phyloP scores from a whole-genome alignment of 306 rosid genomes.

The Cyclanthera cordifolia region DNA sequence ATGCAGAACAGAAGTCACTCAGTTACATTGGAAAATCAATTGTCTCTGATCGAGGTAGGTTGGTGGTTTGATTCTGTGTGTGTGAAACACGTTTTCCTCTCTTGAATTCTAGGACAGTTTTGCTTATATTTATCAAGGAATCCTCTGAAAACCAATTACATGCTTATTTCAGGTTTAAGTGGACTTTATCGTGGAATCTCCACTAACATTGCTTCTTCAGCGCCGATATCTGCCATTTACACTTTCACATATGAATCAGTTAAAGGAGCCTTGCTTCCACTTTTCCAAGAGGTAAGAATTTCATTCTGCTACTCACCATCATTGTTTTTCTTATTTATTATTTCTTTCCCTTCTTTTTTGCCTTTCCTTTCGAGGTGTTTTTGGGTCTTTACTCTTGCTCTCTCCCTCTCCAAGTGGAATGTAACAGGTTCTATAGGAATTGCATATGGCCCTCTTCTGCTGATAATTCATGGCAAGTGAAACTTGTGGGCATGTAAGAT shows the following conservation, averaged over 20 bases:
- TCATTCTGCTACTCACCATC: conserved; percentile 12
- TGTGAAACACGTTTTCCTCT: conserved; percentile 9
- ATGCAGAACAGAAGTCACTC: conserved; percentile 55
- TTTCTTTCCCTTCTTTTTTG: background rate
- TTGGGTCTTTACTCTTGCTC: background rate
- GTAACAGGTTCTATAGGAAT: background rate
- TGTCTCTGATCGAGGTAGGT: conserved; percentile 82
- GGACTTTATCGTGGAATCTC: conserved; percentile 92
- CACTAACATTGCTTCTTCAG: conserved; percentile 72
- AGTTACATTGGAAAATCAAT: conserved; percentile 66
- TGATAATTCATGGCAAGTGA: background rate
- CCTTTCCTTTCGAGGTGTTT: background rate
- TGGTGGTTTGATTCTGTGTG: background rate
- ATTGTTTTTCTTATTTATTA: background rate
- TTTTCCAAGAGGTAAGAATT: conserved; percentile 51
- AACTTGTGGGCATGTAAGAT: conserved; percentile 1
- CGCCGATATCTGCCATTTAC: conserved; percentile 92
- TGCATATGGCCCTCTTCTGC: background rate
- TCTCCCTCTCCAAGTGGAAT: conserved; percentile 6
- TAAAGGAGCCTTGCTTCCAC: conserved; percentile 77
- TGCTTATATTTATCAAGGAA: conserved; percentile 8
- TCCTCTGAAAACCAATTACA: conserved; percentile 3
- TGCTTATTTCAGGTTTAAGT: conserved; percentile 53
- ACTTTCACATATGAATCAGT: conserved; percentile 85
- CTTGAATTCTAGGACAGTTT: conserved; percentile 6